Conservation (phyloP, 2,329 filamentous ascomycete species). For the Penicillium sp. region DNA sequence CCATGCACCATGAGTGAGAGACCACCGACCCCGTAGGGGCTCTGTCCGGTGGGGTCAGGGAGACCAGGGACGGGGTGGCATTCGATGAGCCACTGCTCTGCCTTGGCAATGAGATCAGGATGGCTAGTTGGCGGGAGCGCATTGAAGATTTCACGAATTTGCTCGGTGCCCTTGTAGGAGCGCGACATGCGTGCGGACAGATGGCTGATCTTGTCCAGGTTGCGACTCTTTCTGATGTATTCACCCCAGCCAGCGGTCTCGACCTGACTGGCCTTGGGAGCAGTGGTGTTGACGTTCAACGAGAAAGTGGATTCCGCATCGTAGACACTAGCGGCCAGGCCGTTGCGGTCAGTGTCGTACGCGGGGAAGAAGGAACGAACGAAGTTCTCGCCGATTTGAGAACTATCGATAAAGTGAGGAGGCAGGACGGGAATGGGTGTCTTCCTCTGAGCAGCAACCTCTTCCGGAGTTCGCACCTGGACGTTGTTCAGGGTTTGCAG, state of each 20-base stretch:
- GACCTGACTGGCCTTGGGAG: slow-evolving; percentile 53
- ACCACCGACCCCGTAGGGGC: slow-evolving; percentile 66
- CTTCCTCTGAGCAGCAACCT: slow-evolving; percentile 58
- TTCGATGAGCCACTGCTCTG: slow-evolving; percentile 76
- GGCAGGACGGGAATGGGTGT: slow-evolving; percentile 60
- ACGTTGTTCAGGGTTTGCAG: slow-evolving; percentile 72
- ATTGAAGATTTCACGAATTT: slow-evolving; percentile 67
- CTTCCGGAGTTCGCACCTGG: slow-evolving; percentile 68
- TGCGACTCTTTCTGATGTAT: slow-evolving; percentile 75
- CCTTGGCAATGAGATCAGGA: slow-evolving; percentile 63
- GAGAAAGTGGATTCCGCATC: slow-evolving; percentile 73
- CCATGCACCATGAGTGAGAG: slow-evolving; percentile 76
- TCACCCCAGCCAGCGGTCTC: slow-evolving; percentile 57
- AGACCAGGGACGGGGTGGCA: slow-evolving; percentile 71
- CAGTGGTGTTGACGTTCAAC: slow-evolving; percentile 63
- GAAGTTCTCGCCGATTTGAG: slow-evolving; percentile 70
- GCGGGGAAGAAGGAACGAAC: slow-evolving; percentile 67
- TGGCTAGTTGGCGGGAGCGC: slow-evolving; percentile 69
- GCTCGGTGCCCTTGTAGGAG: slow-evolving; percentile 59
- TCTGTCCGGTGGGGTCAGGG: slow-evolving; percentile 63
- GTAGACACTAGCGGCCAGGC: slow-evolving; percentile 65
- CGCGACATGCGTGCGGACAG: slow-evolving; percentile 61
- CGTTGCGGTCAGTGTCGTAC: slow-evolving; percentile 68
- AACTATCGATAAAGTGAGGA: slow-evolving; percentile 70
- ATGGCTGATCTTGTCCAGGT: slow-evolving; percentile 66